phyloP scores from a whole-genome alignment of 768 basidiomycete genomes.

The Lyophyllum semitale region DNA sequence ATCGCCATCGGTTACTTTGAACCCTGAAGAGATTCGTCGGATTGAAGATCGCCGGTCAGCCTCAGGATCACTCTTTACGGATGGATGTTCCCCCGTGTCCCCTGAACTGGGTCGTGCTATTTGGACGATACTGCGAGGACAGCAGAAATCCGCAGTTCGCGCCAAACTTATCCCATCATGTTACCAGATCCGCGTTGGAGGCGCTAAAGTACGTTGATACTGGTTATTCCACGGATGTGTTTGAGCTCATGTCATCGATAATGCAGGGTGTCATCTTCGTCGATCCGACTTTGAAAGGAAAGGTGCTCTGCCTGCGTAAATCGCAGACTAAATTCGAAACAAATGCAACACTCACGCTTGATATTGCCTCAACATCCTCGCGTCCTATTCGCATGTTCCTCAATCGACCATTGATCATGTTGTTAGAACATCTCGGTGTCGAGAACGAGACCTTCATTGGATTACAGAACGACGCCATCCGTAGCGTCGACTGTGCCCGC shows the following conservation, averaged over 20 bases:
- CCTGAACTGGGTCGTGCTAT: constrained; percentile 33
- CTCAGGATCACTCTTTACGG: constrained; percentile 42
- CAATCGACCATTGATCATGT: constrained; percentile 49
- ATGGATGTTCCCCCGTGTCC: constrained; percentile 53
- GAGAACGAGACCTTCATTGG: constrained; percentile 28
- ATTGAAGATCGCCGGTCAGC: constrained; percentile 32
- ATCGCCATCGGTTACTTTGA: constrained; percentile 43
- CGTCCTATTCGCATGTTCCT: constrained; percentile 44
- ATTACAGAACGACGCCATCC: constrained; percentile 39
- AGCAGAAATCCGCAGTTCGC: constrained; percentile 21
- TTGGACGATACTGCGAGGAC: constrained; percentile 34
- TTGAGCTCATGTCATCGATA: no score
- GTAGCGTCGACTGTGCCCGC: constrained; percentile 34
- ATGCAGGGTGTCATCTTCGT: constrained; percentile 45
- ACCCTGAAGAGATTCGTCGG: constrained; percentile 31
- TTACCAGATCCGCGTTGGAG: constrained; percentile 45
- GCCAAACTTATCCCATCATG: constrained; percentile 34
- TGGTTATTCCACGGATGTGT: background rate
- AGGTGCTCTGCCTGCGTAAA: constrained; percentile 38
- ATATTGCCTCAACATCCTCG: constrained; percentile 49
- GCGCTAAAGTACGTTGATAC: constrained; percentile 29
- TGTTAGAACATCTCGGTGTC: constrained; percentile 49
- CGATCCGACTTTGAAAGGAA: constrained; percentile 37
- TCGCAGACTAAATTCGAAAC: constrained; percentile 53
- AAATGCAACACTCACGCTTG: constrained; percentile 35